A percentile compares a stretch with the other conserved stretches of the same genome.
phyloP scores from a whole-genome alignment of 495 filamentous ascomycete genomes.

The Annulohypoxylon moriforme region DNA sequence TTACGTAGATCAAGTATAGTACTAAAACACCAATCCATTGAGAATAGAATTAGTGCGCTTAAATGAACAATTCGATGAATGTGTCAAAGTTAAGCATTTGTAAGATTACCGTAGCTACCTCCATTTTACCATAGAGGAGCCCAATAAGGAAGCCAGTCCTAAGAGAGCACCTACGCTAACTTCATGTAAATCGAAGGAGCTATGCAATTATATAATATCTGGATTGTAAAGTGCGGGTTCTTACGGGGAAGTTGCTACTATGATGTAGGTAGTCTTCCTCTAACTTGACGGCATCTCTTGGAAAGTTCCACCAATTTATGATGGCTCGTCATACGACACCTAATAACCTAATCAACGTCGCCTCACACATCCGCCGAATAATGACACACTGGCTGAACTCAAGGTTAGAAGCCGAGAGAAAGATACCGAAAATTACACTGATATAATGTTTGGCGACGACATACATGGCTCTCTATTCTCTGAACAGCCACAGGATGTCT shows the following conservation, averaged over 20 bases:
- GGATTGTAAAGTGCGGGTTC: not conserved
- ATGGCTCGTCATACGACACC: not conserved
- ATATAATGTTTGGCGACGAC: conserved; percentile 11
- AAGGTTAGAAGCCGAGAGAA: not conserved
- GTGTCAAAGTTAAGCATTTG: too few species aligned
- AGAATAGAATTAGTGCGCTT: too few species aligned
- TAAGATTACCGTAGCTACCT: not conserved
- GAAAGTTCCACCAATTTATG: not conserved
- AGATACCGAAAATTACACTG: not conserved
- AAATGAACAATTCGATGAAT: too few species aligned
- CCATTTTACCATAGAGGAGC: not conserved
- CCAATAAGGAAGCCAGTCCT: not conserved
- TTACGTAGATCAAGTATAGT: too few species aligned
- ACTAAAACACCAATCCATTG: too few species aligned
- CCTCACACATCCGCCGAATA: not conserved
- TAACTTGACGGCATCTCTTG: not conserved
- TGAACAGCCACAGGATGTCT: not conserved
- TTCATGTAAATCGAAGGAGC: not conserved
- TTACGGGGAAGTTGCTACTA: conserved; percentile 1
- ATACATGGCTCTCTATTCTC: not conserved
- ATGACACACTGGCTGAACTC: not conserved
- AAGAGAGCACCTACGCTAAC: not conserved
- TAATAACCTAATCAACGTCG: not conserved
- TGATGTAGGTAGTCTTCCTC: not conserved
- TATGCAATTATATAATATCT: too few species aligned